phyloP scores from a whole-genome alignment of 2,329 filamentous ascomycete species.

The Beauveria pseudobassiana region DNA sequence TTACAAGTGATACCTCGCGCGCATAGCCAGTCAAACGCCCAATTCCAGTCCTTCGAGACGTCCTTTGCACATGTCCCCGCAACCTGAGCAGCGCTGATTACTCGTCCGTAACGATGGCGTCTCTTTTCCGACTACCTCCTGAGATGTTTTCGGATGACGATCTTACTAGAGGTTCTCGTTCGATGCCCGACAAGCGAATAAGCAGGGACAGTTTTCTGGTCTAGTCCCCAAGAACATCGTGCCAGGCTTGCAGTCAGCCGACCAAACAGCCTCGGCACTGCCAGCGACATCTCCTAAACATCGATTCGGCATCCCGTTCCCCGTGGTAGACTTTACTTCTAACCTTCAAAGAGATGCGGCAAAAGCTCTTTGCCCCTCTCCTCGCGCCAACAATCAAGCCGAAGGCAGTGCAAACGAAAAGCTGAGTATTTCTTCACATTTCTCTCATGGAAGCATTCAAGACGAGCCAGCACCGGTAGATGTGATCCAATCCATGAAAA shows the following conservation, averaged over 20 bases:
- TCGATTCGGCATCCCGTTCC: not conserved
- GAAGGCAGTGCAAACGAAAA: not conserved
- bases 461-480: not conserved
- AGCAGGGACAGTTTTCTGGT: slow-evolving; percentile 15
- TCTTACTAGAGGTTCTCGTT: slow-evolving; percentile 14
- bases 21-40: not conserved
- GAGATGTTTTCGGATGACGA: slow-evolving; percentile 12
- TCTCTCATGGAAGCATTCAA: not conserved
- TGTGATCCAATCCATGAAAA: not conserved
- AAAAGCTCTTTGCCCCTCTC: not conserved
- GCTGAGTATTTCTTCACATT: not conserved
- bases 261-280: not conserved
- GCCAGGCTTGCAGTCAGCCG: not conserved
- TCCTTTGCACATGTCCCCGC: not conserved
- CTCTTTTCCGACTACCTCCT: not conserved
- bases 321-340: not conserved
- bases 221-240: not conserved
- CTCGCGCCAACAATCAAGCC: not conserved
- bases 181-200: slow-evolving; percentile 11
- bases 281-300: not conserved
- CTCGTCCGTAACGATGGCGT: not conserved
- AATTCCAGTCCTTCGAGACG: not conserved
- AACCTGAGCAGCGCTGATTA: not conserved
- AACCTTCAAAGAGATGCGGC: not conserved
- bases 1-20: too few species aligned